These are phyloP conservation scores for Shiraia sp. DNA, from an alignment of 2,329 filamentous ascomycete genomes.

Conservation along the genomic window DNA sequence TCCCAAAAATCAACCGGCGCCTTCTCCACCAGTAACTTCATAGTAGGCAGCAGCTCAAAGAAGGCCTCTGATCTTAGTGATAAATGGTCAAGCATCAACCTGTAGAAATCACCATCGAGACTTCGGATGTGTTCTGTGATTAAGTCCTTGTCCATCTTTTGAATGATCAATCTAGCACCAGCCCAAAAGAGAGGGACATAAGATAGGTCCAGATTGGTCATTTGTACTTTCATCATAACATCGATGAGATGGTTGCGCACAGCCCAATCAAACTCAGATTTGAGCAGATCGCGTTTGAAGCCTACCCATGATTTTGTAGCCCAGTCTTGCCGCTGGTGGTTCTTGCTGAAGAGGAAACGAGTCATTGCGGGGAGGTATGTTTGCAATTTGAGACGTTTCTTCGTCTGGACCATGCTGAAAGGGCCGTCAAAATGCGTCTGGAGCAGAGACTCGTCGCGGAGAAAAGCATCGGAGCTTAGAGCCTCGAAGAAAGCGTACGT, in stretches of 20 bases:
- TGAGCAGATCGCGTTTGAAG: constrained; percentile 65
- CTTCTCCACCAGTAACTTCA: constrained; percentile 73
- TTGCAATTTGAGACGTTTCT: constrained; percentile 75
- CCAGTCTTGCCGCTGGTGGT: constrained; percentile 67
- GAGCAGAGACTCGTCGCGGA: constrained; percentile 61
- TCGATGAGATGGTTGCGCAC: constrained; percentile 73
- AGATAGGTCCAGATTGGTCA: constrained; percentile 55
- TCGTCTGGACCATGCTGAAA: constrained; percentile 78
- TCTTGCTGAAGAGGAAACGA: constrained; percentile 78
- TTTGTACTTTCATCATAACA: constrained; percentile 66
- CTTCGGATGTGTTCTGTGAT: constrained; percentile 78
- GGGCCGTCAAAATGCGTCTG: constrained; percentile 74
- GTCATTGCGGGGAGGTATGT: constrained; percentile 81
- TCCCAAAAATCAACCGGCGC: constrained; percentile 85
- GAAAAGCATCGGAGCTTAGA: constrained; percentile 79
- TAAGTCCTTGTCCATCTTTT: constrained; percentile 70
- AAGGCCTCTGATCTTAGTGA: constrained; percentile 58
- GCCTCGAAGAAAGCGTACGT: constrained; percentile 86
- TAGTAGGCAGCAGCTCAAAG: constrained; percentile 69
- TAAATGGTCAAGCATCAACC: constrained; percentile 67
- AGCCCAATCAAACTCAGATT: constrained; percentile 83
- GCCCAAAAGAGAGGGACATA: constrained; percentile 77
- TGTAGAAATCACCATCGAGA: constrained; percentile 72
- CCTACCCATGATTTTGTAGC: constrained; percentile 70
- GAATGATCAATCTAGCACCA: constrained; percentile 74